Base-by-base conservation (phyloP, 352 stramenopile genomes). In the Aphanomyces invadans region DNA sequence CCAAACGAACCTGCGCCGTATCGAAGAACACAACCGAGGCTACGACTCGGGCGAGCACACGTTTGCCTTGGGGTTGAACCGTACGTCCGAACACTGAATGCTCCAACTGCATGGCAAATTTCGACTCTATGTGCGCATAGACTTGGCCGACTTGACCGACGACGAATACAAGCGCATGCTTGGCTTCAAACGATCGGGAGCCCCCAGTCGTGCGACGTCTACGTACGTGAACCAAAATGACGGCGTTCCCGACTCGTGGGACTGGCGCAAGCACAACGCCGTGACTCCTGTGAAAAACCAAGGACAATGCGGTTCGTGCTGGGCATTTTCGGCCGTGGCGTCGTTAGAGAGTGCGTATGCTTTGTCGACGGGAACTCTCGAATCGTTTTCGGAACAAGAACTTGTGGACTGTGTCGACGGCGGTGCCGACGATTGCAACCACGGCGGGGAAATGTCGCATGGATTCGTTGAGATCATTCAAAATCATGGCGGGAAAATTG, bases 231-330 rank as follows among this genome's bases (percentile, higher is more conserved):
- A 44, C 7, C 36, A 57, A 36, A 51, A 59, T 25, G 42, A 54
- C 5, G 61, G 73, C 49, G 32, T 75, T 21, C 79, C 79, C 2
- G 68, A 74, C 4, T 48, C 54, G 10, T 74, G 71, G 72, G 83
- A 96, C 67, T 96, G 86, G 87, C 71, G 86, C 64, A 38, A 78
- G 10, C 66, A 73, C 46, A 81, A 42, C 65, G 65, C 63, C 53
- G 92, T 98, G 17, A 97, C 88, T 4, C 74, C 81, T 15, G 78
- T 99, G 38, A 97, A 98, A 73, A 96, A 97, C 63, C 95, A 98
- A 76, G 89, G 88, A 10, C 84, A 88, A 67, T 98, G 95, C 68
- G 95, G 95, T 23, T 98, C 95, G 42, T 98, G 95, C 80, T 98
- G 95, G 95, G 92, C 95, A 4, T 98, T 98, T 65, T 98, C 95